These are phyloP conservation scores for Lyophyllum decastes DNA, from an alignment of 768 basidiomycete genomes.

Conservation along the genomic window DNA sequence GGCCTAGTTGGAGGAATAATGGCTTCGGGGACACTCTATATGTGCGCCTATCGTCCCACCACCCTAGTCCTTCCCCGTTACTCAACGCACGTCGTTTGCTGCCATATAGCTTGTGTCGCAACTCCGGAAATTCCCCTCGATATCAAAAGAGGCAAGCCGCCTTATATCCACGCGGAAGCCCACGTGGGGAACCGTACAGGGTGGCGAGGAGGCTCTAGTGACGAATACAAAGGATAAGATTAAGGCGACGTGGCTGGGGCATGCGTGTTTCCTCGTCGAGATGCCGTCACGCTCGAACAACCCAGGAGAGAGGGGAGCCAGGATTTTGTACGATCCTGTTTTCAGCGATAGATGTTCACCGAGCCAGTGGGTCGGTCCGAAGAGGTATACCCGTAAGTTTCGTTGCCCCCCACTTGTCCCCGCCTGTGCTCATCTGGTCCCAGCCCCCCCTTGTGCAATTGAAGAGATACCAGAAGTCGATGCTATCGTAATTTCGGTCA, in stretches of 20 bases:
- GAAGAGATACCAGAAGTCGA: conserved; percentile 63
- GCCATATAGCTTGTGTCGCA: conserved; percentile 1
- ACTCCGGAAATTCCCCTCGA: conserved; percentile 8
- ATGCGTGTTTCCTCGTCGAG: conserved; percentile 56
- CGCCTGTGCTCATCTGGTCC: not conserved
- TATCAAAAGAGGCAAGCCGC: conserved; percentile 6
- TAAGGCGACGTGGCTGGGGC: conserved; percentile 57
- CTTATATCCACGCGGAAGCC: conserved; percentile 37
- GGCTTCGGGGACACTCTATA: conserved; percentile 14
- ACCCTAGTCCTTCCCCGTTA: not conserved
- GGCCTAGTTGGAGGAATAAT: conserved; percentile 24
- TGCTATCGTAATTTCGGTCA: conserved; percentile 61
- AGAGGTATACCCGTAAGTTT: conserved; percentile 47
- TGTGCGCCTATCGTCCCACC: conserved; percentile 1
- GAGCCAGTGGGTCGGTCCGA: conserved; percentile 43
- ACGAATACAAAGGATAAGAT: conserved; percentile 34
- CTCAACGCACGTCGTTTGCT: not conserved
- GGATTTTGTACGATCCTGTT: conserved; percentile 55
- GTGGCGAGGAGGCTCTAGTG: conserved; percentile 11
- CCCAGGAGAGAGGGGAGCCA: conserved; percentile 34
- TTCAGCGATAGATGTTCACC: conserved; percentile 57
- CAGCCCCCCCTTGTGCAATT: conserved; percentile 50
- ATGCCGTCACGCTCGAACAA: conserved; percentile 35
- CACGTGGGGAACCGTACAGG: conserved; percentile 33
- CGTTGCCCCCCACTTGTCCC: not conserved